Base-by-base conservation (phyloP, 176 grass and related monocot species). In the Hyparrhenia diplandra region DNA sequence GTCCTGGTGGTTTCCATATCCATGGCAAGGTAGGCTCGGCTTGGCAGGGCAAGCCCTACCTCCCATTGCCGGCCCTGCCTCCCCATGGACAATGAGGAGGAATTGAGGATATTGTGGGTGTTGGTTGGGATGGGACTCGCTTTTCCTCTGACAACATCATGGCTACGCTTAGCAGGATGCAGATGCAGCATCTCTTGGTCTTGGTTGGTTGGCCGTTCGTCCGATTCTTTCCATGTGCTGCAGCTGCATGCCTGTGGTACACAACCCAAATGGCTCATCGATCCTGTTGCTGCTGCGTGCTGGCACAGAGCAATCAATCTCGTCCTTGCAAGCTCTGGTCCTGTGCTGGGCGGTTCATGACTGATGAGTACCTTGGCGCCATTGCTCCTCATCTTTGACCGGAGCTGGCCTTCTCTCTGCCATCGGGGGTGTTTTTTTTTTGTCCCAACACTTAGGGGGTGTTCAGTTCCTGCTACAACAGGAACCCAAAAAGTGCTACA, bases 71-170 rank as follows among this genome's bases (percentile, higher is more conserved):
- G 78, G 36, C 47, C 71, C 51, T 14, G 17, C 42, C 64, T 52
- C 23, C 64, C 66, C 65, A 85, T 85, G 73, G 58, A 72, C 65
- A 81, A 42, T 45, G 62, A 16, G 43, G n/a, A n/a, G n/a, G 43
- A 45, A 45, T 43, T 43, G 41, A 72, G 78, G 83, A 67, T 85
- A n/a, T n/a, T n/a, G n/a, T n/a, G n/a, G n/a, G n/a, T n/a, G n/a
- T n/a, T n/a, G 62, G 83, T 82, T 85, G 87, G 72, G 73, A 86
- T 85, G 87, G 78, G 73, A 86, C 88, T 83, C 14, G 49, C 88
- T 79, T 90, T 86, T 83, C 88, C 79, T 83, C 61, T 74, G 83
- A 55, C 74, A 81, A 28, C 39, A 86, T 90, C 71, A 83, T 90
- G 68, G 83, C 67, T 68, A 52, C 67, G 67, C n/a, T n/a, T n/a